A percentile compares a stretch with the other conserved stretches of the same genome.
phyloP scores from a whole-genome alignment of 768 basidiomycete genomes.

The Agaricus sinodeliciosus region DNA sequence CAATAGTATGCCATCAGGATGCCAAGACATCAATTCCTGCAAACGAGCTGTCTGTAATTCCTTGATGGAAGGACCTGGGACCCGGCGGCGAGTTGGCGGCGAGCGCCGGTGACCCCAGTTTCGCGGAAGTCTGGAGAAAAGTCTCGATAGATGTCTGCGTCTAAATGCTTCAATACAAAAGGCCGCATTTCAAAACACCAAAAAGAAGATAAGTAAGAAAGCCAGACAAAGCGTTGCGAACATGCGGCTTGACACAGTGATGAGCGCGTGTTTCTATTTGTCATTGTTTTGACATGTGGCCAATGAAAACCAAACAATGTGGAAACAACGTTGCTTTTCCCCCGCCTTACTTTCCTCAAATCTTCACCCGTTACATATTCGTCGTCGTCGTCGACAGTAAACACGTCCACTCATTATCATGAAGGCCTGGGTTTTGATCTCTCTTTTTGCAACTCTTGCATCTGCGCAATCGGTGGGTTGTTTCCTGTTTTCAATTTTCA shows the following conservation, averaged over 20 bases:
- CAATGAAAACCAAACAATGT: conserved; percentile 15
- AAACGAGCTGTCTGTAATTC: too few species aligned
- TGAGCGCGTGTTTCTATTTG: conserved; percentile 22
- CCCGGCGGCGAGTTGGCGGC: too few species aligned
- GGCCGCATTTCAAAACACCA: too few species aligned
- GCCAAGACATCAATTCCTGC: too few species aligned
- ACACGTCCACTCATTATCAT: conserved; percentile 45
- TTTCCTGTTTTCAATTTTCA: conserved; percentile 9
- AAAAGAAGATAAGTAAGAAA: too few species aligned
- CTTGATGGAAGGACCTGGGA: too few species aligned
- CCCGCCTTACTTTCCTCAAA: conserved; percentile 11
- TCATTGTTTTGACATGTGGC: conserved; percentile 21
- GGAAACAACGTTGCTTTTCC: conserved; percentile 15
- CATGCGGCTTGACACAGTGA: not conserved
- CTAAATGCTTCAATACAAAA: too few species aligned
- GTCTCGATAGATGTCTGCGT: too few species aligned
- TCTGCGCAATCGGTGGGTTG: conserved; percentile 43
- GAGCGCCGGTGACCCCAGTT: too few species aligned
- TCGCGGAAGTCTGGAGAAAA: too few species aligned
- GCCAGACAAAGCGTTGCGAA: too few species aligned
- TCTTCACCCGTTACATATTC: conserved; percentile 14
- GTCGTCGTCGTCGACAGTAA: conserved; percentile 30
- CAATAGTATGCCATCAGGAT: too few species aligned
- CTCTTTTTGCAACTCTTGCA: conserved; percentile 43
- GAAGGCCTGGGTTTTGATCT: conserved; percentile 46